These are phyloP conservation scores for Candida smagusa DNA, from an alignment of 1,139 yeast genomes.

Conservation along the genomic window DNA sequence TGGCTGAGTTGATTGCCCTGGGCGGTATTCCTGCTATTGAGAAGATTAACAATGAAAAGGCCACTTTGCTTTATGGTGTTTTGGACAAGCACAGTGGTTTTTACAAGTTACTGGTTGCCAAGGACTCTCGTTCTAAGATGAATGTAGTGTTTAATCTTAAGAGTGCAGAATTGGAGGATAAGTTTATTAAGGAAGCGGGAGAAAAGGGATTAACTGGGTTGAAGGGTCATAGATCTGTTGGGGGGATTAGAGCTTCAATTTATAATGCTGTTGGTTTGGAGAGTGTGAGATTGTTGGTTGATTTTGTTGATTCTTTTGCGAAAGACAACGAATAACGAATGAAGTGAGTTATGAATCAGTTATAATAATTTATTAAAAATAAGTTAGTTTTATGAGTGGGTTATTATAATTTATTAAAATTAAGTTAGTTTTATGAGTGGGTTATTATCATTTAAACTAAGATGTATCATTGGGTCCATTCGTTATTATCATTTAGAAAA, in stretches of 20 bases:
- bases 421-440: too few species aligned
- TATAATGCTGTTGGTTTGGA: constrained; percentile 79
- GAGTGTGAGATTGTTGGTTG: constrained; percentile 59
- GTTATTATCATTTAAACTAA: too few species aligned
- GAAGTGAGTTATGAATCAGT: too few species aligned
- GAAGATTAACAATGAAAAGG: constrained; percentile 56
- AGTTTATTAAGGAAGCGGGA: constrained; percentile 63
- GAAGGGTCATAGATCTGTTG: constrained; percentile 96
- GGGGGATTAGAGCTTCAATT: constrained; percentile 92
- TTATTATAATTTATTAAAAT: too few species aligned
- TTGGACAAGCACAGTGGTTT: constrained; percentile 64
- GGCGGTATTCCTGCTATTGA: constrained; percentile 62
- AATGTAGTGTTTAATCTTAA: constrained; percentile 85
- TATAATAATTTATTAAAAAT: too few species aligned
- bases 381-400: too few species aligned
- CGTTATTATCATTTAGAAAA: too few species aligned
- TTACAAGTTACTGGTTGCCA: constrained; percentile 64
- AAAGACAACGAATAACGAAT: constrained; percentile 12
- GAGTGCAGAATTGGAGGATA: constrained; percentile 57
- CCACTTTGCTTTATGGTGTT: constrained; percentile 56
- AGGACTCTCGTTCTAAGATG: constrained; percentile 74
- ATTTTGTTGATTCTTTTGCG: constrained; percentile 65
- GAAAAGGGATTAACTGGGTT: constrained; percentile 61
- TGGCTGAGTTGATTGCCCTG: constrained; percentile 53
- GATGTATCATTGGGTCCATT: too few species aligned